Percentiles rank a stretch among this genome's conserved stretches.
These are phyloP conservation scores for Gossypium herbaceum DNA, from an alignment of 345 rosid species.

Conservation along the genomic window DNA sequence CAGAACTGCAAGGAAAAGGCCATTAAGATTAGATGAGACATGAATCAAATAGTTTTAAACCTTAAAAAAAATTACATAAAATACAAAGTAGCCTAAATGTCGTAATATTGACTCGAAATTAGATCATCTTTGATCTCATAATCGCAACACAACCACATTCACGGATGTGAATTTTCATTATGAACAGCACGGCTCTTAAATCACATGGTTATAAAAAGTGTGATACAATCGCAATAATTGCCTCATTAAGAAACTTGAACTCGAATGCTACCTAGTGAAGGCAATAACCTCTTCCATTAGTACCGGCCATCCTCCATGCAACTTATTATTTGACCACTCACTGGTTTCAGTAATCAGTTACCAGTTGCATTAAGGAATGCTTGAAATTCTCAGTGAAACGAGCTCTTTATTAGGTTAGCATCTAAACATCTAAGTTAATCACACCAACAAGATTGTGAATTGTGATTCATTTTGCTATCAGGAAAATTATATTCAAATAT, in stretches of 20 bases:
- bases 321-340: neutral
- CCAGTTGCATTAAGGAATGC: neutral
- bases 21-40: neutral
- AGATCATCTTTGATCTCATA: neutral
- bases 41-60: neutral
- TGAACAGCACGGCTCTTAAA: neutral
- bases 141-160: neutral
- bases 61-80: neutral
- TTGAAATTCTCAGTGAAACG: neutral
- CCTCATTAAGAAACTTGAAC: neutral
- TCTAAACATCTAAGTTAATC: neutral
- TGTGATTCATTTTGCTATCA: neutral
- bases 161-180: neutral
- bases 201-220: neutral
- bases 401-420: neutral
- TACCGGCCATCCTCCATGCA: neutral
- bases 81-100: neutral
- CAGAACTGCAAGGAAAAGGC: conserved; percentile 60
- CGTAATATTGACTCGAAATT: neutral
- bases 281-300: neutral
- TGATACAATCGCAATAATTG: neutral
- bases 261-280: neutral
- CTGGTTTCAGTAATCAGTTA: neutral
- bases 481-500: neutral
- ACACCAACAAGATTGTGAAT: neutral